Evolutionary conservation across 257 asterid genomes (phyloP).

Genomic region (Przewalskia tangutica): DNA sequence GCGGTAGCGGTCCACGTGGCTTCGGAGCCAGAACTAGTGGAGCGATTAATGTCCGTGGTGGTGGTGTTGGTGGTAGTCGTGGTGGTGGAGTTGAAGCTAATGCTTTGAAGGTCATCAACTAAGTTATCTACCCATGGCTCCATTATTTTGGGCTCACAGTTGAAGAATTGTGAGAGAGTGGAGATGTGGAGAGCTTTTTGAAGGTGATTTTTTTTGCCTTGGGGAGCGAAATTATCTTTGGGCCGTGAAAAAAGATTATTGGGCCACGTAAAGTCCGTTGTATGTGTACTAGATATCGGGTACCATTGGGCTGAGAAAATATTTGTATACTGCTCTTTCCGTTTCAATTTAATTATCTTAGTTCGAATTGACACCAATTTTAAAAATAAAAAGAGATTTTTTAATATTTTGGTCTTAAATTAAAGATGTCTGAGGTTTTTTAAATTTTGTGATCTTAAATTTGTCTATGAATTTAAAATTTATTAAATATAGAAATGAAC

Average conservation of each 20-base stretch:
- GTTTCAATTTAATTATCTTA: no score
- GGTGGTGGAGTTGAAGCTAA: slow-evolving; percentile 82
- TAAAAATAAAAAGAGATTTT: no score
- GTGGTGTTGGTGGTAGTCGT: slow-evolving; percentile 46
- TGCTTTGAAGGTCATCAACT: slow-evolving; percentile 81
- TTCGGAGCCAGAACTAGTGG: slow-evolving; percentile 87
- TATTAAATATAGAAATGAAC: no score
- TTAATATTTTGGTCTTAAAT: no score
- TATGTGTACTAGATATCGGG: neutral
- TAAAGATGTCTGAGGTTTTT: no score
- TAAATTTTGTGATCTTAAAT: no score
- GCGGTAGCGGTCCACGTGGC: slow-evolving; percentile 61
- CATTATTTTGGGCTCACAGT: slow-evolving; percentile 14
- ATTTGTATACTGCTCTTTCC: no score
- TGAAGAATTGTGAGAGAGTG: neutral
- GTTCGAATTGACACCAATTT: no score
- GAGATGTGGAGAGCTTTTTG: slow-evolving; percentile 3
- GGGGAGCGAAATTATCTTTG: neutral
- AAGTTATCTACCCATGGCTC: slow-evolving; percentile 69
- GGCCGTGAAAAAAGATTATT: neutral
- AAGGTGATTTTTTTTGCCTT: neutral
- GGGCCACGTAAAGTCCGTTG: neutral
- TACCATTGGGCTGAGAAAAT: neutral
- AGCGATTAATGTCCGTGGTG: slow-evolving; percentile 73
- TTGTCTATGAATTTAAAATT: no score